phyloP scores from a whole-genome alignment of 2,329 filamentous ascomycete genomes.

The Myotisia sp. region DNA sequence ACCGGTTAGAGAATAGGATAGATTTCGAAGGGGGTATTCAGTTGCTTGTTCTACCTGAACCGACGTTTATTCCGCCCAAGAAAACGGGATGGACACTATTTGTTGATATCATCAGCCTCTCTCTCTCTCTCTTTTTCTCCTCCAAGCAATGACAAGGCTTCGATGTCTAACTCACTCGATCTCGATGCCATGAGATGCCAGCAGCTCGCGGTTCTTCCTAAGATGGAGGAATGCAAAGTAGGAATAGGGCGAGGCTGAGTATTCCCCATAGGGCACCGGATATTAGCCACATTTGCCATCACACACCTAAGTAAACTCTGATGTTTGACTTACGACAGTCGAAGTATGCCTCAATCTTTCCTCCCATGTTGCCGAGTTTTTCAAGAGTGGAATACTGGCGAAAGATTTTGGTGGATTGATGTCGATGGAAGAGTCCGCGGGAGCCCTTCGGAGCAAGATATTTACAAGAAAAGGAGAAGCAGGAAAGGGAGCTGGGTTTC shows the following conservation, averaged over 20 bases:
- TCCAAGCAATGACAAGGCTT: background rate
- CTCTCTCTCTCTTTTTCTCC: background rate
- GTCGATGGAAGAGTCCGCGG: no score
- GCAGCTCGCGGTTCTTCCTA: constrained; percentile 38
- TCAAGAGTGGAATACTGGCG: no score
- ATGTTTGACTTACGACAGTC: constrained; percentile 45
- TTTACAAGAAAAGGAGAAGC: no score
- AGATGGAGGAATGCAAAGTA: constrained; percentile 45
- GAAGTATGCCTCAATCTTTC: constrained; percentile 50
- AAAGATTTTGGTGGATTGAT: no score
- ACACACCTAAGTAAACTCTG: no score
- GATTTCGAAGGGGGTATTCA: background rate
- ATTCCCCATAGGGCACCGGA: no score
- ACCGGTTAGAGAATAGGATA: background rate
- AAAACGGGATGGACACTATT: constrained; percentile 53
- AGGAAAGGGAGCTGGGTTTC: no score
- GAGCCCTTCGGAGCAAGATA: no score
- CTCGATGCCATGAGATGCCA: constrained; percentile 46
- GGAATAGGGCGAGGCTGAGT: constrained; percentile 47
- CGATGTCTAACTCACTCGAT: constrained; percentile 43
- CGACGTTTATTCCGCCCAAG: constrained; percentile 51
- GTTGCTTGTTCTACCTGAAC: constrained; percentile 34
- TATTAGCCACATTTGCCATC: no score
- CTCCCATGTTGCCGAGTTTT: constrained; percentile 1
- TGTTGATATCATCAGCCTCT: constrained; percentile 19